Evolutionary conservation across 78 protist species (phyloP).

Genomic region (Pirum gemmata): DNA sequence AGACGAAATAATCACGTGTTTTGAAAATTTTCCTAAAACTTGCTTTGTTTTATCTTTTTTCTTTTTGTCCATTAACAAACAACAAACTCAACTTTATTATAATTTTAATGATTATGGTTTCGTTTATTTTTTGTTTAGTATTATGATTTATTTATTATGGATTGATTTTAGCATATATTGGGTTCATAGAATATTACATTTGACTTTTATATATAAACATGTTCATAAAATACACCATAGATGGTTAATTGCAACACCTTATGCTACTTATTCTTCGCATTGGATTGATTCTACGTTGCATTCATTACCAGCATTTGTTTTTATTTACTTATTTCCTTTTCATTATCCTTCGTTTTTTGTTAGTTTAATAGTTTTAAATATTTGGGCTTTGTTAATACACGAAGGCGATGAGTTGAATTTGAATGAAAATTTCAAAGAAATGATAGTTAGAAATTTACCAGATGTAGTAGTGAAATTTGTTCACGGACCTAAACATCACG

Average conservation of each 20-base stretch:
- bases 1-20: background rate
- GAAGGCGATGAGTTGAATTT: background rate
- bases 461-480: background rate
- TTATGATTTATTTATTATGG: conserved; percentile 52
- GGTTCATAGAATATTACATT: conserved; percentile 70
- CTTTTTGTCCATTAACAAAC: conserved; percentile 1
- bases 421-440: background rate
- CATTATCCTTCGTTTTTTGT: background rate
- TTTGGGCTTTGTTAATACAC: background rate
- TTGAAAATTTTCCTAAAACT: background rate
- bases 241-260: background rate
- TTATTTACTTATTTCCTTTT: background rate
- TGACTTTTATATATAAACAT: conserved; percentile 55
- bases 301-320: background rate
- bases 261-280: background rate
- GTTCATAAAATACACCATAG: conserved; percentile 74
- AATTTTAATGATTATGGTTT: conserved; percentile 17
- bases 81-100: conserved; percentile 51
- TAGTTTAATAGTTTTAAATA: no score
- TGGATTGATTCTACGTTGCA: background rate
- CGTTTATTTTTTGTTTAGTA: background rate
- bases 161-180: conserved; percentile 71
- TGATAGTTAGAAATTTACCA: no score
- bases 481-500: background rate
- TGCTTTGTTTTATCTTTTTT: background rate